These are phyloP conservation scores for Amanita pseudoporphyria DNA, from an alignment of 768 basidiomycete genomes.

Conservation along the genomic window DNA sequence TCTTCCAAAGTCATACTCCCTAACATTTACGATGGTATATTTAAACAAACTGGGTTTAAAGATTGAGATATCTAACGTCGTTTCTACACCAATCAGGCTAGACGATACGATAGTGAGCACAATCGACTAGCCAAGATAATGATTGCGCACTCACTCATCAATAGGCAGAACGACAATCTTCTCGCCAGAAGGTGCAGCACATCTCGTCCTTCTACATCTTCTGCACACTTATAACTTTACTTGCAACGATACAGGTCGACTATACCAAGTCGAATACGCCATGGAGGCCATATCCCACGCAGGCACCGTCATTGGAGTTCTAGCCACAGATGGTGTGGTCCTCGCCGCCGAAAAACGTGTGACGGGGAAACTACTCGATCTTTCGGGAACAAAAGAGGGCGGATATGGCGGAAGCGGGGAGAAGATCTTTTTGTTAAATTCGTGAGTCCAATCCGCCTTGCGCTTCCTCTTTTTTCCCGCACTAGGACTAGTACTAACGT, in stretches of 20 bases:
- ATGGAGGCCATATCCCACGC: slow-evolving; percentile 99
- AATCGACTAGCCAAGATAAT: slow-evolving; percentile 8
- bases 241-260: slow-evolving; percentile 54
- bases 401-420: slow-evolving; percentile 95
- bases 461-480: not conserved
- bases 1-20: not conserved
- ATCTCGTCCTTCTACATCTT: not conserved
- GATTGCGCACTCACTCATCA: slow-evolving; percentile 15
- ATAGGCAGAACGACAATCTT: slow-evolving; percentile 97
- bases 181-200: slow-evolving; percentile 82
- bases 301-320: slow-evolving; percentile 86
- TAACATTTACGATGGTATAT: not conserved
- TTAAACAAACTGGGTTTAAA: not conserved
- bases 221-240: slow-evolving; percentile 7
- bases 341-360: slow-evolving; percentile 97
- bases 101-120: slow-evolving; percentile 87
- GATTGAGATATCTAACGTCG: too few species aligned
- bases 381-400: slow-evolving; percentile 76
- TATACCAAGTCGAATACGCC: slow-evolving; percentile 99
- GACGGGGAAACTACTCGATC: slow-evolving; percentile 93
- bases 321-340: slow-evolving; percentile 86
- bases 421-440: slow-evolving; percentile 95
- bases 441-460: slow-evolving; percentile 35
- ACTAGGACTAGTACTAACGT: too few species aligned
- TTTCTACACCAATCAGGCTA: slow-evolving; percentile 41